Percentiles rank a stretch among this genome's conserved stretches.
Evolutionary conservation across 2,329 filamentous ascomycete species (phyloP).

Genomic region (Colletotrichum salicis): DNA sequence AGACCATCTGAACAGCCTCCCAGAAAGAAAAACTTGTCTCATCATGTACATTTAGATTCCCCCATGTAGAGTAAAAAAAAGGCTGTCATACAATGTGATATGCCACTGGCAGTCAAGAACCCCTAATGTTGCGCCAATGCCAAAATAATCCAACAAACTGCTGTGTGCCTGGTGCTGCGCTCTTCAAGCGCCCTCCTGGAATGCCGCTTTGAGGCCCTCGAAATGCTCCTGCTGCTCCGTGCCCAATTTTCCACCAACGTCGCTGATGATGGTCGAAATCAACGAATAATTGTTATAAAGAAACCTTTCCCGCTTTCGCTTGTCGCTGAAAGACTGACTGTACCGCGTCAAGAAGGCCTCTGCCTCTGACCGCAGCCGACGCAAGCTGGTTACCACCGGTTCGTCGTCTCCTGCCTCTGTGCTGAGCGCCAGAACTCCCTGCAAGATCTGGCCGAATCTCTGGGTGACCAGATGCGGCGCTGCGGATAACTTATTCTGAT

Average conservation of each 20-base stretch:
- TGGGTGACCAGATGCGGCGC: constrained; percentile 94
- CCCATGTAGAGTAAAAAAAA: neutral
- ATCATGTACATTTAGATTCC: constrained; percentile 13
- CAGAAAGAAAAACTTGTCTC: neutral
- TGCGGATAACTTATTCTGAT: constrained; percentile 71
- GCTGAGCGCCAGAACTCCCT: constrained; percentile 84
- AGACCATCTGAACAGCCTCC: neutral
- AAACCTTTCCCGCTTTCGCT: constrained; percentile 85
- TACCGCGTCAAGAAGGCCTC: constrained; percentile 84
- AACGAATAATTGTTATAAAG: constrained; percentile 96
- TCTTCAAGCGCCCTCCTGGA: constrained; percentile 58
- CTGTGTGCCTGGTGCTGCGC: neutral
- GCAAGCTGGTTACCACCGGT: constrained; percentile 84
- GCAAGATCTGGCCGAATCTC: constrained; percentile 91
- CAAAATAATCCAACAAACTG: neutral
- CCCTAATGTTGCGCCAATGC: constrained; percentile 25
- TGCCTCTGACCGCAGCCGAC: constrained; percentile 80
- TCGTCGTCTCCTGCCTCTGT: constrained; percentile 95
- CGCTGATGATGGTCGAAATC: constrained; percentile 90
- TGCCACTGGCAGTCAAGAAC: constrained; percentile 14
- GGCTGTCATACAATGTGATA: constrained; percentile 18
- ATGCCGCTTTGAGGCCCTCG: constrained; percentile 70
- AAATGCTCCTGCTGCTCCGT: constrained; percentile 81
- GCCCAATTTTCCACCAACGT: constrained; percentile 77
- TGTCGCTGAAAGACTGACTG: constrained; percentile 79